These are phyloP conservation scores for Phytophthora agathidicida DNA, from an alignment of 352 stramenopile genomes.

Conservation along the genomic window DNA sequence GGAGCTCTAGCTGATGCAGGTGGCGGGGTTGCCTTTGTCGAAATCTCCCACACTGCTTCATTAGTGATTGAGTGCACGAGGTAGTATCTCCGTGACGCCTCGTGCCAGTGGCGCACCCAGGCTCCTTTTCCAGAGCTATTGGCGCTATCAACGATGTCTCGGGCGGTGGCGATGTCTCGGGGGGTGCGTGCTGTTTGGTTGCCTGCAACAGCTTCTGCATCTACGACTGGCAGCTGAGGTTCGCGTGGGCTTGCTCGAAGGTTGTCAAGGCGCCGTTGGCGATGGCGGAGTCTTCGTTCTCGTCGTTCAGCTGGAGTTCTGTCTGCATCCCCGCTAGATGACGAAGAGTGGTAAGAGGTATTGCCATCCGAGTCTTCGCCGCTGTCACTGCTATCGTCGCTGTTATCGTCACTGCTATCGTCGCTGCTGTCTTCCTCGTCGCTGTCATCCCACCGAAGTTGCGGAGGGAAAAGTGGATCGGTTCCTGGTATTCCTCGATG, in stretches of 20 bases:
- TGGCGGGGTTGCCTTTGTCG: not conserved
- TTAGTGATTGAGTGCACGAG: slow-evolving; percentile 73
- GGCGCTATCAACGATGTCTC: slow-evolving; percentile 15
- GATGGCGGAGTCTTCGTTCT: slow-evolving; percentile 18
- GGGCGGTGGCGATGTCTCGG: slow-evolving; percentile 32
- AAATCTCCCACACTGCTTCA: slow-evolving; percentile 77
- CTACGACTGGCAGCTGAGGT: slow-evolving; percentile 31
- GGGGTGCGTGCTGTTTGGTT: slow-evolving; percentile 22
- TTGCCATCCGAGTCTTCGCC: slow-evolving; percentile 15
- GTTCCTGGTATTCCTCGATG: slow-evolving; percentile 60
- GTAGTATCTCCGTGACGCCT: slow-evolving; percentile 52
- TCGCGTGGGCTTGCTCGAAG: slow-evolving; percentile 20
- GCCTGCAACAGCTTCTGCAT: slow-evolving; percentile 29
- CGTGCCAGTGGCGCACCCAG: slow-evolving; percentile 75
- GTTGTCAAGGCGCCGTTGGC: slow-evolving; percentile 23
- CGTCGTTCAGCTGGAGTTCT: slow-evolving; percentile 34
- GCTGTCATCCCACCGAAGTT: slow-evolving; percentile 64
- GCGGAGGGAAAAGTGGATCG: slow-evolving; percentile 68
- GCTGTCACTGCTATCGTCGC: slow-evolving; percentile 25
- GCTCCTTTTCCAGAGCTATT: slow-evolving; percentile 27
- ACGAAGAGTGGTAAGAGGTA: slow-evolving; percentile 36
- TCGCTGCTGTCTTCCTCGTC: slow-evolving; percentile 46
- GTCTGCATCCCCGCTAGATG: slow-evolving; percentile 25
- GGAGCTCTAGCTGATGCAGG: not conserved
- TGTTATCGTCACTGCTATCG: slow-evolving; percentile 19